phyloP scores from a whole-genome alignment of 129 eudicot species.

The Erigeron canadensis region DNA sequence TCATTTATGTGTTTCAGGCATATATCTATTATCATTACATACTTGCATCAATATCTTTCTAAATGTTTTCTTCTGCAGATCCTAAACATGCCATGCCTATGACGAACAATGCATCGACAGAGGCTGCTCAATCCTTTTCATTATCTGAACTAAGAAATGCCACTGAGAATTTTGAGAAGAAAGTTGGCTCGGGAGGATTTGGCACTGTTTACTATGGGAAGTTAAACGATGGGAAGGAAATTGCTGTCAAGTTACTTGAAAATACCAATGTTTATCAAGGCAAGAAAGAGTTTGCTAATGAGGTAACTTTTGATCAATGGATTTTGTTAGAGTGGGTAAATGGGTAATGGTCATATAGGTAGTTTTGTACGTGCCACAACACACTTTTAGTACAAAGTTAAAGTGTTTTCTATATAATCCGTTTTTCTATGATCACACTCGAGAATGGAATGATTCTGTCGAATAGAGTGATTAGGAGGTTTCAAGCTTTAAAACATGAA shows the following conservation, averaged over 20 bases:
- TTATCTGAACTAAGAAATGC: slow-evolving; percentile 72
- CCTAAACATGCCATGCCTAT: slow-evolving; percentile 43
- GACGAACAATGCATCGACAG: slow-evolving; percentile 55
- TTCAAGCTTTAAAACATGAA: too few relatives aligned
- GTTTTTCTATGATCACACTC: too few relatives aligned
- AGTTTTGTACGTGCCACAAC: too few relatives aligned
- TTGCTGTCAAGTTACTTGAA: slow-evolving; percentile 80
- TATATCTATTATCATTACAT: too few relatives aligned
- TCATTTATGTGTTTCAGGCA: background rate
- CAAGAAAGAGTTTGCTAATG: slow-evolving; percentile 90
- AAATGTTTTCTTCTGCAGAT: slow-evolving; percentile 28
- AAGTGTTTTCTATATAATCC: too few relatives aligned
- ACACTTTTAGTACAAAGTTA: too few relatives aligned
- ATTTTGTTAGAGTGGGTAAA: too few relatives aligned
- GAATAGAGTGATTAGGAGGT: too few relatives aligned
- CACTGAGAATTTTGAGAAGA: slow-evolving; percentile 76
- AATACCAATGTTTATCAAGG: slow-evolving; percentile 89
- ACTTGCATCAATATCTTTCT: background rate
- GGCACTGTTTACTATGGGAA: slow-evolving; percentile 93
- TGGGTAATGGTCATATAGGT: too few relatives aligned
- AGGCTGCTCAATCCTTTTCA: slow-evolving; percentile 86
- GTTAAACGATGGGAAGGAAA: slow-evolving; percentile 75
- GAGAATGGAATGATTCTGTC: too few relatives aligned
- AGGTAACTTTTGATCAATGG: slow-evolving; percentile 40
- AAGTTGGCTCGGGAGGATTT: slow-evolving; percentile 96